phyloP scores from a whole-genome alignment of 805 yeast species.

The Barnettozyma populi region DNA sequence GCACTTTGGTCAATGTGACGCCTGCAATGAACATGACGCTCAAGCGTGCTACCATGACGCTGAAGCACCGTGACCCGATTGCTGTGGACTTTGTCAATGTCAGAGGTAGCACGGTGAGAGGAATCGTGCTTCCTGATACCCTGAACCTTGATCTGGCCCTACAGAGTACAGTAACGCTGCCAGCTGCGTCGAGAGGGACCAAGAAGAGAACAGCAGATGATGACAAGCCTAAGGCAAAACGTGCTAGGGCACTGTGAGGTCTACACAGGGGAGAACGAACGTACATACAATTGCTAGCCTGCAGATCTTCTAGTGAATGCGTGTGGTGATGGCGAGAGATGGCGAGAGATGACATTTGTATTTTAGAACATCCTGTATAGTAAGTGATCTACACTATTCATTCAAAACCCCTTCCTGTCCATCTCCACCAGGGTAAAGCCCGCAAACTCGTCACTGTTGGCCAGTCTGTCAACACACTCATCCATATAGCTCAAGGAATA shows the following conservation, averaged over 20 bases:
- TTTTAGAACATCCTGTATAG: neutral
- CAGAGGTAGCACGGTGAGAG: slow-evolving; percentile 85
- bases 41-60: slow-evolving; percentile 73
- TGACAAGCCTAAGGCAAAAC: slow-evolving; percentile 27
- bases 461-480: slow-evolving; percentile 61
- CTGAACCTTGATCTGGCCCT: slow-evolving; percentile 64
- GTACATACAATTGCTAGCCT: no score
- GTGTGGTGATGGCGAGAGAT: neutral
- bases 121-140: slow-evolving; percentile 80
- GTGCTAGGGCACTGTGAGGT: slow-evolving; percentile 25
- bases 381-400: neutral
- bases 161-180: slow-evolving; percentile 32
- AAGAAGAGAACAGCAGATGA: slow-evolving; percentile 21
- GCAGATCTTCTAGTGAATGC: no score
- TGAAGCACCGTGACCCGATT: slow-evolving; percentile 63
- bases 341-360: neutral
- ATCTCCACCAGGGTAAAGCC: slow-evolving; percentile 69
- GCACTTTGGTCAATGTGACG: slow-evolving; percentile 77
- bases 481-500: slow-evolving; percentile 56
- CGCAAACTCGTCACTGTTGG: slow-evolving; percentile 53
- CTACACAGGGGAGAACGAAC: neutral
- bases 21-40: slow-evolving; percentile 88
- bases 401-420: slow-evolving; percentile 14
- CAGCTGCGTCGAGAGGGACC: neutral
- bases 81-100: slow-evolving; percentile 73